Conservation (phyloP, 208 protist genomes). For the Entamoeba invadens region DNA sequence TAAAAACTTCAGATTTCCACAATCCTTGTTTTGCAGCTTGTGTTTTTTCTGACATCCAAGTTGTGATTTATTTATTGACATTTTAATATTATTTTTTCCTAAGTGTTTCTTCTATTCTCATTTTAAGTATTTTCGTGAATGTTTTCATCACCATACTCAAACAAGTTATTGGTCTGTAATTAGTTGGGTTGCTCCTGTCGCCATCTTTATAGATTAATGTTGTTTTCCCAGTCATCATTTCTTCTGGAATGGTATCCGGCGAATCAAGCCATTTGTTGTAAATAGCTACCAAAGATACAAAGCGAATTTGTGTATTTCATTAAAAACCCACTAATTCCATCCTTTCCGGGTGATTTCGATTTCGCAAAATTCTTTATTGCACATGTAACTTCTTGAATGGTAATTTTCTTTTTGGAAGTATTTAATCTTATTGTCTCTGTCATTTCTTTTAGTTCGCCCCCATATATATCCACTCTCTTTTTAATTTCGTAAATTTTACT, state of each 20-base stretch:
- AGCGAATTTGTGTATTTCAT: too few relatives aligned
- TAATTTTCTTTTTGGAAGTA: too few relatives aligned
- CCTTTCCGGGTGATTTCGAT: too few relatives aligned
- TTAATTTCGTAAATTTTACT: too few relatives aligned
- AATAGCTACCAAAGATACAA: too few relatives aligned
- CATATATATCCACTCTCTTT: too few relatives aligned
- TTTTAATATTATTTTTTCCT: not conserved
- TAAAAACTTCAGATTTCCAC: not conserved
- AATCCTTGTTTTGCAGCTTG: not conserved
- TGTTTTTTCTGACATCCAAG: not conserved
- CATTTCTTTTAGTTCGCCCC: too few relatives aligned
- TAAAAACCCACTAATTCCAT: too few relatives aligned
- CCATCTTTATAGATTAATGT: not conserved
- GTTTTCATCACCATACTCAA: not conserved
- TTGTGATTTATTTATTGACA: not conserved
- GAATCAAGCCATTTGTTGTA: too few relatives aligned
- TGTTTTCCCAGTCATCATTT: not conserved
- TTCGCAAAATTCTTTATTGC: too few relatives aligned
- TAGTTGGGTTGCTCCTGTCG: not conserved
- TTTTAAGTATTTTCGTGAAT: not conserved
- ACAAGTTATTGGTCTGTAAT: not conserved
- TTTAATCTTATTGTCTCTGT: too few relatives aligned
- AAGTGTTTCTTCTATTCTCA: not conserved
- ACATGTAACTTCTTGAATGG: too few relatives aligned
- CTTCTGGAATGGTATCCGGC: not conserved